phyloP scores from a whole-genome alignment of 1,139 yeast genomes.

The Geotrichum carabidarum region DNA sequence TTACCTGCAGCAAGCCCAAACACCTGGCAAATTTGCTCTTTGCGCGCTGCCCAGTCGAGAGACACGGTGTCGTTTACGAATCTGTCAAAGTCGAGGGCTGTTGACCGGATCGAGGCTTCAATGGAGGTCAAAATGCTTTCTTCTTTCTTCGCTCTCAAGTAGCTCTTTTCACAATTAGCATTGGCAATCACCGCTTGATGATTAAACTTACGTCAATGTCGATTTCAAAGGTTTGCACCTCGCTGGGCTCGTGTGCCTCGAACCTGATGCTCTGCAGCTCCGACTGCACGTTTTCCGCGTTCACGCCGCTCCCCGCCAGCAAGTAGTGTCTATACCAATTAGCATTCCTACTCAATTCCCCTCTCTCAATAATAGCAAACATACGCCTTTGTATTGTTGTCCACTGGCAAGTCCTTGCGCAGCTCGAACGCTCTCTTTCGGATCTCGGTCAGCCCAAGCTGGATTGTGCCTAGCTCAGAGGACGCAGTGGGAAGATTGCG shows the following conservation, averaged over 20 bases:
- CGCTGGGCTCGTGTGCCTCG: slow-evolving; percentile 27
- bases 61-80: slow-evolving; percentile 69
- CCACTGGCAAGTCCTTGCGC: slow-evolving; percentile 44
- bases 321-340: slow-evolving; percentile 52
- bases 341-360: too few species aligned
- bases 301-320: slow-evolving; percentile 83
- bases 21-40: slow-evolving; percentile 64
- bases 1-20: slow-evolving; percentile 46
- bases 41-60: slow-evolving; percentile 78
- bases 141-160: slow-evolving; percentile 63
- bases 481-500: slow-evolving; percentile 63
- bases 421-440: slow-evolving; percentile 62
- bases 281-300: slow-evolving; percentile 77
- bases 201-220: slow-evolving; percentile 27
- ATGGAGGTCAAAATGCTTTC: slow-evolving; percentile 79
- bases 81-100: slow-evolving; percentile 77
- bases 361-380: slow-evolving; percentile 2
- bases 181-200: not conserved
- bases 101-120: slow-evolving; percentile 68
- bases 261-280: slow-evolving; percentile 42
- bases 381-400: slow-evolving; percentile 68
- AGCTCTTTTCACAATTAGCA: slow-evolving; percentile 17
- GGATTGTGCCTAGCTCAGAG: slow-evolving; percentile 65
- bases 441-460: slow-evolving; percentile 74
- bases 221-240: slow-evolving; percentile 17